phyloP scores from a whole-genome alignment of 768 basidiomycete species.

The Russula olivacea region DNA sequence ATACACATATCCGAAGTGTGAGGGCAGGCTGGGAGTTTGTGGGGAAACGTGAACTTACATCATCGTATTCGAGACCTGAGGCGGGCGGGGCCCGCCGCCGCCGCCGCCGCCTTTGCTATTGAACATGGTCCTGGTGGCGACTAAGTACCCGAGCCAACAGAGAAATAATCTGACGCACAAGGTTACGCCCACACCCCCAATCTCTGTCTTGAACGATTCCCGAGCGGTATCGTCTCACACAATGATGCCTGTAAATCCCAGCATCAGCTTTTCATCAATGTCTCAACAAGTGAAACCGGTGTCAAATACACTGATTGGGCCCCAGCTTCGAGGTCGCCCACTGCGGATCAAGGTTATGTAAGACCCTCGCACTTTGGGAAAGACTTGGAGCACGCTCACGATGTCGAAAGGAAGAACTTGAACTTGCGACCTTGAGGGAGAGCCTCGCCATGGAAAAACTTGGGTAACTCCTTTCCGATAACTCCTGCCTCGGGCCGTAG shows the following conservation, averaged over 20 bases:
- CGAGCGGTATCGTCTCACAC: constrained; percentile 56
- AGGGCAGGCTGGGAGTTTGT: neutral
- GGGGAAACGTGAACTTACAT: constrained; percentile 34
- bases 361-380: neutral
- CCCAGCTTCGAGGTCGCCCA: constrained; percentile 53
- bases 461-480: constrained; percentile 48
- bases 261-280: neutral
- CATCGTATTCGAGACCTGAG: constrained; percentile 62
- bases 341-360: constrained; percentile 28
- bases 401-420: constrained; percentile 6
- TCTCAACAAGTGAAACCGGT: neutral
- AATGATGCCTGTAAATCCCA: constrained; percentile 48
- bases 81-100: too few species aligned
- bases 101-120: constrained; percentile 68
- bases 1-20: neutral
- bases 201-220: constrained; percentile 41
- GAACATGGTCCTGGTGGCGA: constrained; percentile 41
- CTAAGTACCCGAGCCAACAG: neutral
- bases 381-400: neutral
- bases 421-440: neutral
- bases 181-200: constrained; percentile 54
- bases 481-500: constrained; percentile 52
- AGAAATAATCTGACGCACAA: constrained; percentile 38
- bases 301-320: constrained; percentile 52
- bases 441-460: constrained; percentile 50